A percentile compares a stretch with the other conserved stretches of the same genome.
These are phyloP conservation scores for Ogataea chonburiensis DNA, from an alignment of 805 yeast species.

Conservation along the genomic window DNA sequence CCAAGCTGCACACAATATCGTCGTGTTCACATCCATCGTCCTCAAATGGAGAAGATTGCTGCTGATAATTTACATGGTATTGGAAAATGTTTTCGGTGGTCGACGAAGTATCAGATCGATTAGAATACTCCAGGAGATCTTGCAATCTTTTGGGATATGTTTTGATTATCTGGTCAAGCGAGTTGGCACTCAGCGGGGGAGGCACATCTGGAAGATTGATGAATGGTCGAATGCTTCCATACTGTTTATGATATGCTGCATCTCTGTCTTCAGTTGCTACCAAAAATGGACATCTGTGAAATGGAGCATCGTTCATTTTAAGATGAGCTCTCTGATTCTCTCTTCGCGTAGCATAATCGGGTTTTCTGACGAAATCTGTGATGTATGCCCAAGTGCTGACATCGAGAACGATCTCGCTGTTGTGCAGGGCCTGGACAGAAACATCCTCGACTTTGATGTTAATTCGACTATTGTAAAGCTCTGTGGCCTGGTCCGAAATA, in stretches of 20 bases:
- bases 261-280: constrained; percentile 51
- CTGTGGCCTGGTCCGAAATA: constrained; percentile 69
- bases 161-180: constrained; percentile 43
- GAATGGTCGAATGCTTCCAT: constrained; percentile 56
- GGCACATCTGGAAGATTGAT: constrained; percentile 63
- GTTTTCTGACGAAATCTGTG: constrained; percentile 58
- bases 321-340: constrained; percentile 64
- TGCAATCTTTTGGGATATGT: constrained; percentile 30
- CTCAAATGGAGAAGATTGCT: neutral
- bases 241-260: constrained; percentile 44
- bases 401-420: constrained; percentile 34
- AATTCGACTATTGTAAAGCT: constrained; percentile 55
- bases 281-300: constrained; percentile 74
- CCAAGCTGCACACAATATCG: constrained; percentile 54
- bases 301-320: constrained; percentile 74
- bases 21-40: constrained; percentile 48
- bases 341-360: constrained; percentile 45
- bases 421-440: constrained; percentile 24
- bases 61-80: neutral
- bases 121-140: constrained; percentile 13
- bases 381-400: constrained; percentile 57
- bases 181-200: constrained; percentile 53
- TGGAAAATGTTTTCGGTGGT: constrained; percentile 1
- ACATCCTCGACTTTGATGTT: constrained; percentile 52
- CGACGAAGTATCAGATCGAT: constrained; percentile 9